A percentile compares a stretch with the other conserved stretches of the same genome.
Evolutionary conservation across 495 filamentous ascomycete genomes (phyloP).

Genomic region (Bryoglossum gracile): DNA sequence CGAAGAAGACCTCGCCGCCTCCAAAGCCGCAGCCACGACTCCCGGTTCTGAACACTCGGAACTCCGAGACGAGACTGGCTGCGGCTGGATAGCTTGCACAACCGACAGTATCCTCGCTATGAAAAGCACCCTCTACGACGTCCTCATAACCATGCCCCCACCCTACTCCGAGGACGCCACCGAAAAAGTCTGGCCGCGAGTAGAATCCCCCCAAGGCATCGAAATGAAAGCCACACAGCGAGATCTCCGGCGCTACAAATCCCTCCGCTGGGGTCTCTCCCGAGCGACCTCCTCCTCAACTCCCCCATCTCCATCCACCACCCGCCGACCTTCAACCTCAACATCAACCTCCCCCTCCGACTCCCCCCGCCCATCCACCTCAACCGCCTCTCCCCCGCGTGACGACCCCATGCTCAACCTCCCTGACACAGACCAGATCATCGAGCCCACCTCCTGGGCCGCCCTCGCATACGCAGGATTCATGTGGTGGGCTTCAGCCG

Average conservation of each 20-base stretch:
- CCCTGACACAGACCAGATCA: constrained; percentile 41
- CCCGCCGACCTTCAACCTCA: constrained; percentile 3
- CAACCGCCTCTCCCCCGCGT: constrained; percentile 37
- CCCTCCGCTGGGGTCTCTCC: constrained; percentile 60
- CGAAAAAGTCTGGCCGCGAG: constrained; percentile 63
- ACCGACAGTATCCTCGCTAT: constrained; percentile 85
- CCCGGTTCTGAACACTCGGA: constrained; percentile 17
- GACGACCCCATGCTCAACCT: constrained; percentile 20
- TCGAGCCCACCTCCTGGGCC: constrained; percentile 81
- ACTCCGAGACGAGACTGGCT: constrained; percentile 39
- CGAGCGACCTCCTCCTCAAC: constrained; percentile 25
- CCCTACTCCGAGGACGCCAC: constrained; percentile 47
- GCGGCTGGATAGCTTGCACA: constrained; percentile 87
- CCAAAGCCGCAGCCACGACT: constrained; percentile 25
- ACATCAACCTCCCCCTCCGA: neutral
- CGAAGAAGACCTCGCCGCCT: constrained; percentile 41
- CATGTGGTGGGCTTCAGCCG: constrained; percentile 98
- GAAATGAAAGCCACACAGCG: constrained; percentile 83
- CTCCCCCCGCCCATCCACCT: constrained; percentile 26
- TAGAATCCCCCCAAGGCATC: constrained; percentile 54
- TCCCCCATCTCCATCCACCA: constrained; percentile 14
- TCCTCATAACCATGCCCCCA: constrained; percentile 73
- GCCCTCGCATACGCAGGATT: constrained; percentile 84
- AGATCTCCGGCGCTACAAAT: constrained; percentile 71
- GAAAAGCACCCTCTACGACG: constrained; percentile 80